Percentiles rank a stretch among this genome's conserved stretches.
These are phyloP conservation scores for Vigna radiata DNA, from an alignment of 306 rosid species.

Conservation along the genomic window DNA sequence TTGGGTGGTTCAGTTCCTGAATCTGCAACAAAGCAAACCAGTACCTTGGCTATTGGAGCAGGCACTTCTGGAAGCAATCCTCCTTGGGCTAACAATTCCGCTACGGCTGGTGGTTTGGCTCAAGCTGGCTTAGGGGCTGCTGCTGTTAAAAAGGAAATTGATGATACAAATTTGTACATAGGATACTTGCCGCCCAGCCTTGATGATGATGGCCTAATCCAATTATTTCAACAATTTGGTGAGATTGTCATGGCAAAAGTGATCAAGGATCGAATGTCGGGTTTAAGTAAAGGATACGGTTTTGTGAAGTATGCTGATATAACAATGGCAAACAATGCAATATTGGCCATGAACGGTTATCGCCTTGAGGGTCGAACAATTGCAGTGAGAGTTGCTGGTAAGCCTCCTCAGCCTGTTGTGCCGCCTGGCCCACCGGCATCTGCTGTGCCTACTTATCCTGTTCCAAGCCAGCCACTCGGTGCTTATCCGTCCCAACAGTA, in stretches of 20 bases:
- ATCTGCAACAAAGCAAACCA: constrained; percentile 57
- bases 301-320: constrained; percentile 92
- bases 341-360: constrained; percentile 87
- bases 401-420: constrained; percentile 93
- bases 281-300: constrained; percentile 95
- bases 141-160: constrained; percentile 82
- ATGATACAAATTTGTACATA: constrained; percentile 92
- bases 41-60: constrained; percentile 67
- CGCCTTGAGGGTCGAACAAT: constrained; percentile 93
- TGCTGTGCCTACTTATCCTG: constrained; percentile 74
- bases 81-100: constrained; percentile 84
- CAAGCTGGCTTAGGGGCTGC: constrained; percentile 77
- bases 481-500: constrained; percentile 95
- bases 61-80: constrained; percentile 84
- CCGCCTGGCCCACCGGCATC: constrained; percentile 91
- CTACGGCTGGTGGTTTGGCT: constrained; percentile 48
- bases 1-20: constrained; percentile 75
- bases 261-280: constrained; percentile 82
- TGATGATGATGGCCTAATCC: constrained; percentile 88
- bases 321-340: constrained; percentile 94
- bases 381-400: constrained; percentile 98
- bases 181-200: constrained; percentile 95
- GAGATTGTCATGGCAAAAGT: constrained; percentile 98
- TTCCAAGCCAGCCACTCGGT: constrained; percentile 74
- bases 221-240: constrained; percentile 89